Base-by-base conservation (phyloP, 805 yeast genomes). In the Metschnikowia drakensbergensis region DNA sequence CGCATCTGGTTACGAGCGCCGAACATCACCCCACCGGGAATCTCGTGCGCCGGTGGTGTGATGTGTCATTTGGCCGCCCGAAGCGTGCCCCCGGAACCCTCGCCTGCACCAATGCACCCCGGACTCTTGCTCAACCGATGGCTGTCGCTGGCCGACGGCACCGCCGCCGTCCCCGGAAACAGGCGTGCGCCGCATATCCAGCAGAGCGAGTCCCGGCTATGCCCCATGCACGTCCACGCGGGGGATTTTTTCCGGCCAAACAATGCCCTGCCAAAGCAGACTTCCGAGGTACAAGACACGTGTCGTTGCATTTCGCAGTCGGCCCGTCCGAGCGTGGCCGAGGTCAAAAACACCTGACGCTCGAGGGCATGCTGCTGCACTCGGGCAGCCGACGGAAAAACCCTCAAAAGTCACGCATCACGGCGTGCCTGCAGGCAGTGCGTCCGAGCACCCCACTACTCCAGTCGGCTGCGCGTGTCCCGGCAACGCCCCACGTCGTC, bases 391-490 rank as follows among this genome's bases (percentile, higher is more conserved):
- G 35, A 23, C 43, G 43, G 43, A 30, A 30, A 39, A 39, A 30
- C 43, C 42, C 22, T 11, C 8, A 30, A 39, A 39, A 13, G 17
- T 22, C 43, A 39, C 43, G 43, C 43, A 30, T 33, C 36, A 17
- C 34, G 6, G 10, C 28, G 10, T n/a, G 35, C 22, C 29, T 40
- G 43, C 43, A 40, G 28, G 9, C 28, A n/a, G 35, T 11, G n/a
- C 36, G 36, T 9, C 29, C 43, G 43, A 25, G 23, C 43, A 40
- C 36, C 43, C 43, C 43, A 40, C 23, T 31, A 40, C 43, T 40
- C 25, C 43, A 40, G 36, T 10, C 36, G 6, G 6, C 23, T n/a
- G 43, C 25, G 43, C 43, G 43, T 36, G 11, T 40, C 43, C 43
- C 31, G 43, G 36, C 30, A 25, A 42, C 32, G 17, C 37, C 45